phyloP scores from a whole-genome alignment of 805 yeast genomes.

The Candida ficus region DNA sequence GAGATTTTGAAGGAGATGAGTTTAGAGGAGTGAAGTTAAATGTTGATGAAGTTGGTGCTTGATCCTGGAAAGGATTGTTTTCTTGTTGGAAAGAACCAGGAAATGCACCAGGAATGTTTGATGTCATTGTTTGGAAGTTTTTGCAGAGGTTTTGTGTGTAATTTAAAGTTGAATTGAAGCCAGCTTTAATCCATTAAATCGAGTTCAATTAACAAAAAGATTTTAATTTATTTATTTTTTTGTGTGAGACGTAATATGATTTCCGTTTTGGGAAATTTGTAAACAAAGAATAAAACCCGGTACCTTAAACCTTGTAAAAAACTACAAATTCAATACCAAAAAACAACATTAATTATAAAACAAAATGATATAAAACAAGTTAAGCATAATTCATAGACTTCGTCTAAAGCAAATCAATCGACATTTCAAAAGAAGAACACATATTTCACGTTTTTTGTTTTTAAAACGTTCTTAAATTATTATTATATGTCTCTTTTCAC shows the following conservation, averaged over 20 bases:
- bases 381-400: neutral
- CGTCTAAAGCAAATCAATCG: too few species aligned
- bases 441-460: too few species aligned
- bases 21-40: constrained; percentile 11
- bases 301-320: neutral
- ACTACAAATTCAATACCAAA: too few species aligned
- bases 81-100: constrained; percentile 6
- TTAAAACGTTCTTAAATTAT: too few species aligned
- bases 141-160: neutral
- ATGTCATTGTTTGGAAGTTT: neutral
- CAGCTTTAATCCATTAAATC: neutral
- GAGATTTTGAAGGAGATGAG: neutral
- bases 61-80: neutral
- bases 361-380: neutral
- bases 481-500: constrained; percentile 1
- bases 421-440: neutral
- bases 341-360: too few species aligned
- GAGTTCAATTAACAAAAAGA: too few species aligned
- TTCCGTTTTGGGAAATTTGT: constrained; percentile 7
- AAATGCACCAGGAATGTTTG: constrained; percentile 13
- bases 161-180: neutral
- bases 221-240: too few species aligned
- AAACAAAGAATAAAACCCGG: constrained; percentile 10
- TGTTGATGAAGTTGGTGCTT: constrained; percentile 10
- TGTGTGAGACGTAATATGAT: neutral